A percentile compares a stretch with the other conserved stretches of the same genome.
Evolutionary conservation across 306 rosid species (phyloP).

Genomic region (Medicago truncatula): DNA sequence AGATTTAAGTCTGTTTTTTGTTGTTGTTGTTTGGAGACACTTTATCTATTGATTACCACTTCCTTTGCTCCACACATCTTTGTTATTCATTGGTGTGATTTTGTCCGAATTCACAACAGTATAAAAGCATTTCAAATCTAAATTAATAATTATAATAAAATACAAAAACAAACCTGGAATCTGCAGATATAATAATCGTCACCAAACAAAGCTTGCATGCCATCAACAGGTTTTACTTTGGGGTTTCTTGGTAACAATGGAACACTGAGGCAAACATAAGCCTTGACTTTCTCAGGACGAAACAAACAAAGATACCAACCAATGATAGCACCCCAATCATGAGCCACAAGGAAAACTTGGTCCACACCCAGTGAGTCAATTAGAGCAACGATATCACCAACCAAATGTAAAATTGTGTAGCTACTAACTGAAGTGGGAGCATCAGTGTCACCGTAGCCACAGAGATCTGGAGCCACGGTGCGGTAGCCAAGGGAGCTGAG

Average conservation of each 20-base stretch:
- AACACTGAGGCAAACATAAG: conserved; percentile 49
- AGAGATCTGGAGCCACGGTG: conserved; percentile 47
- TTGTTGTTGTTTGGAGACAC: no score
- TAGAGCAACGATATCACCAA: conserved; percentile 41
- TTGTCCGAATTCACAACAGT: no score
- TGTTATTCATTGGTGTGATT: no score
- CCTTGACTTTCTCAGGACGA: conserved; percentile 39
- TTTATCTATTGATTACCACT: no score
- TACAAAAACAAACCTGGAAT: conserved; percentile 38
- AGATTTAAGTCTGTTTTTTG: no score
- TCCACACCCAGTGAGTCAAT: conserved; percentile 27
- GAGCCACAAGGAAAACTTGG: conserved; percentile 45
- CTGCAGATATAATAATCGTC: conserved; percentile 53
- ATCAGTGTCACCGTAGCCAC: conserved; percentile 50
- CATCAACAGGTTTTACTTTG: conserved; percentile 23
- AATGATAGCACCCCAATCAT: conserved; percentile 51
- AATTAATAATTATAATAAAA: no score
- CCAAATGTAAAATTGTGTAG: conserved; percentile 40
- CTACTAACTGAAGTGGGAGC: background rate
- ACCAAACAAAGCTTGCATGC: conserved; percentile 38
- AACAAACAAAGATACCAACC: conserved; percentile 54
- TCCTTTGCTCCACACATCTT: no score
- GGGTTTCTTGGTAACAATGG: conserved; percentile 43
- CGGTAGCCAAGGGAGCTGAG: conserved; percentile 47
- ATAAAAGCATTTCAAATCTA: no score